phyloP scores from a whole-genome alignment of 768 basidiomycete genomes.

The Baorangia bicolor region DNA sequence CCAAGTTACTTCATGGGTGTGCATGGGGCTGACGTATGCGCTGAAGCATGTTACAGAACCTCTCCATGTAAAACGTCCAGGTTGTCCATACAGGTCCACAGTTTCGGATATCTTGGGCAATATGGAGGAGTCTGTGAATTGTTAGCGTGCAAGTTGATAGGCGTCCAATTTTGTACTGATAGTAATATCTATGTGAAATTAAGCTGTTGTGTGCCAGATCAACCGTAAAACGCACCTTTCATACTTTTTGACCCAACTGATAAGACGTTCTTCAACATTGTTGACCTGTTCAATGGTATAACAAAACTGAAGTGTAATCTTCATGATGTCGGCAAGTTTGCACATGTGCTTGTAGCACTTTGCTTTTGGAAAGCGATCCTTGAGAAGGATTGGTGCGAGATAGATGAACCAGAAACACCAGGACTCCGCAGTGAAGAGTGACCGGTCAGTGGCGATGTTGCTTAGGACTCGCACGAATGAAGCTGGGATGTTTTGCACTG shows the following conservation, averaged over 20 bases:
- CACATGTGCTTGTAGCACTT: not conserved
- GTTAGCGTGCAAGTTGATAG: conserved; percentile 13
- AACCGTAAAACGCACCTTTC: not conserved
- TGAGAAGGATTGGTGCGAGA: not conserved
- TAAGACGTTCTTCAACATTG: not conserved
- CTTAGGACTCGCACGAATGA: not conserved
- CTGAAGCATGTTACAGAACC: not conserved
- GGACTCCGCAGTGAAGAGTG: not conserved
- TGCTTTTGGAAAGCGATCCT: not conserved
- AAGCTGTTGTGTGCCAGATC: not conserved
- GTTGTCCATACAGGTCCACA: not conserved
- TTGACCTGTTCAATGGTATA: not conserved
- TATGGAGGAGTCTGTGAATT: conserved; percentile 13
- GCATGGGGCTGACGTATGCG: no score
- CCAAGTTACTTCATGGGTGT: no score
- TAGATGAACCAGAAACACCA: not conserved
- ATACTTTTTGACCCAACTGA: not conserved
- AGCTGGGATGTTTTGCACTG: not conserved
- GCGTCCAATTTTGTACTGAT: not conserved
- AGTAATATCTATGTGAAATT: not conserved
- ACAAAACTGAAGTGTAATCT: not conserved
- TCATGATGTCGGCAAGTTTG: not conserved
- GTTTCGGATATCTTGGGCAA: not conserved
- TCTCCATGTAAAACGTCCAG: not conserved
- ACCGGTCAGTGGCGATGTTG: not conserved